Conservation (phyloP, 2,329 filamentous ascomycete genomes). For the Lithohypha guttulata region DNA sequence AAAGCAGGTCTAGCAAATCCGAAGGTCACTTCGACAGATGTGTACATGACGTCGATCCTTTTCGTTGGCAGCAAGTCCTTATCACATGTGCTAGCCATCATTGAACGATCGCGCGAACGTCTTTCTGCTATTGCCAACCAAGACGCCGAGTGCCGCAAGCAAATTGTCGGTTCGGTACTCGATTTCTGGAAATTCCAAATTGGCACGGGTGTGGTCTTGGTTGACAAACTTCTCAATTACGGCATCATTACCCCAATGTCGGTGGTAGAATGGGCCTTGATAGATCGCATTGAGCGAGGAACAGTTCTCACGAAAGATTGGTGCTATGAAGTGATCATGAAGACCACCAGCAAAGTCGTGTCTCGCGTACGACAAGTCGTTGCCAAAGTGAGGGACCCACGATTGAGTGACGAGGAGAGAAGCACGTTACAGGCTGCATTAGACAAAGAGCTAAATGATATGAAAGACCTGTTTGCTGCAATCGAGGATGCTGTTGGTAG, state of each 20-base stretch:
- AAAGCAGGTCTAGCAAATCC: conserved; percentile 58
- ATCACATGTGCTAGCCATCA: conserved; percentile 88
- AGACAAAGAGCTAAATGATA: conserved; percentile 57
- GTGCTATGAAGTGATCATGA: conserved; percentile 80
- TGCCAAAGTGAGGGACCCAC: conserved; percentile 47
- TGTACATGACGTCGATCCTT: conserved; percentile 86
- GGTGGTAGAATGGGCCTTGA: conserved; percentile 82
- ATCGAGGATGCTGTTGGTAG: conserved; percentile 68
- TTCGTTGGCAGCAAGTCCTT: conserved; percentile 91
- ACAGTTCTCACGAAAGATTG: conserved; percentile 60
- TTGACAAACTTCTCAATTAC: conserved; percentile 96
- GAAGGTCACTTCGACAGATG: conserved; percentile 77
- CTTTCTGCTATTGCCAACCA: conserved; percentile 67
- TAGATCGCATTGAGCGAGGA: conserved; percentile 53
- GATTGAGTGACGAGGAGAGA: conserved; percentile 43
- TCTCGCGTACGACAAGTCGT: conserved; percentile 74
- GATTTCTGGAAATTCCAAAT: conserved; percentile 89
- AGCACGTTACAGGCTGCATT: conserved; percentile 51
- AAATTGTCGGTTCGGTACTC: conserved; percentile 85
- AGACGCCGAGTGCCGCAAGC: conserved; percentile 64
- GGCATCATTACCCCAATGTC: conserved; percentile 77
- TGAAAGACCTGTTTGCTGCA: conserved; percentile 67
- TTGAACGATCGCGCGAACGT: conserved; percentile 86
- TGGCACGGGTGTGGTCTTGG: conserved; percentile 79
- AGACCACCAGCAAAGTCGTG: conserved; percentile 83